These are phyloP conservation scores for Aureobasidium subglaciale DNA, from an alignment of 2,329 filamentous ascomycete species.

Conservation along the genomic window DNA sequence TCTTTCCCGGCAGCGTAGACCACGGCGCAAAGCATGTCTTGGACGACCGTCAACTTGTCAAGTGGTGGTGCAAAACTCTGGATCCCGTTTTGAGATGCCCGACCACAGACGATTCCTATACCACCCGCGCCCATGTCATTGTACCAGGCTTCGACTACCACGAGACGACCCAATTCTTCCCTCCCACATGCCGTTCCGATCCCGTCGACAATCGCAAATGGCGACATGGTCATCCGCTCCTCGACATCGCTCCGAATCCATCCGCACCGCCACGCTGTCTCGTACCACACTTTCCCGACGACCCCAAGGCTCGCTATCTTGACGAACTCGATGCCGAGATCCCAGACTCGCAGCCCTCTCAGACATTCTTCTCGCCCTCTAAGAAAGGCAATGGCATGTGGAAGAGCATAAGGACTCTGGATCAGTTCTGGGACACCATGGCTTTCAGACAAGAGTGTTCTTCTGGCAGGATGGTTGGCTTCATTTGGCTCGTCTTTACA, in stretches of 20 bases:
- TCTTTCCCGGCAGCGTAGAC: constrained; percentile 87
- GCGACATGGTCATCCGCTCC: constrained; percentile 60
- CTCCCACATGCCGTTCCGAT: constrained; percentile 41
- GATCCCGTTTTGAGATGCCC: constrained; percentile 58
- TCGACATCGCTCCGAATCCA: constrained; percentile 58
- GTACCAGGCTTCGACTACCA: constrained; percentile 80
- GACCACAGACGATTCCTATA: constrained; percentile 27
- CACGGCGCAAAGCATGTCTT: constrained; percentile 83
- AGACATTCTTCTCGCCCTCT: constrained; percentile 25
- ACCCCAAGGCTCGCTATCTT: constrained; percentile 86
- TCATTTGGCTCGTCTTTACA: constrained; percentile 82
- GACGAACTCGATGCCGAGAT: constrained; percentile 82
- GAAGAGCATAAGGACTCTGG: constrained; percentile 74
- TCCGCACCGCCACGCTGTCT: constrained; percentile 71
- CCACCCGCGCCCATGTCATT: constrained; percentile 62
- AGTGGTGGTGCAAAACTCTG: constrained; percentile 90
- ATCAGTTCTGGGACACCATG: constrained; percentile 99
- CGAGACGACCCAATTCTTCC: constrained; percentile 74
- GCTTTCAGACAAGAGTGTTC: constrained; percentile 93
- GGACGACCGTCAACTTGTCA: constrained; percentile 81
- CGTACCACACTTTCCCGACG: constrained; percentile 86
- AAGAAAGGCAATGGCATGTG: constrained; percentile 58
- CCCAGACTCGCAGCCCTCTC: constrained; percentile 39
- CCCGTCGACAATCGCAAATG: constrained; percentile 37
- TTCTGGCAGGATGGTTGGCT: constrained; percentile 83